Percentiles rank a stretch among this genome's conserved stretches.
These are phyloP conservation scores for Coprinopsis cinerea DNA, from an alignment of 768 basidiomycete species.

Conservation along the genomic window DNA sequence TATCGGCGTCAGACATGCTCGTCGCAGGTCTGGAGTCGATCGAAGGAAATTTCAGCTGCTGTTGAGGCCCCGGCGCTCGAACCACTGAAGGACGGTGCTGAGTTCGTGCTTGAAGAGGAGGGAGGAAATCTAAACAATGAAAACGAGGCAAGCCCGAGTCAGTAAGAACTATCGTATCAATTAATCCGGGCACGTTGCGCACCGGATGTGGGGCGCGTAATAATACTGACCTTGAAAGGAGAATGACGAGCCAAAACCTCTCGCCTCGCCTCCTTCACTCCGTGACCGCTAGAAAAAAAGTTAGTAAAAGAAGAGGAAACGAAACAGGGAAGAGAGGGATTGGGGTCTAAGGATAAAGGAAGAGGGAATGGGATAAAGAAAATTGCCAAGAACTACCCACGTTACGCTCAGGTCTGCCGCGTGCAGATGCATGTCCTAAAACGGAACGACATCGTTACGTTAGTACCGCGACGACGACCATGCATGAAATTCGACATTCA, in stretches of 20 bases:
- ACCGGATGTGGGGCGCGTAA: conserved; percentile 6
- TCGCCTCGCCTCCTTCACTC: conserved; percentile 17
- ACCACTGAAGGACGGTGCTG: background rate
- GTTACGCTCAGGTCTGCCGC: conserved; percentile 26
- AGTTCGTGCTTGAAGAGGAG: conserved; percentile 4
- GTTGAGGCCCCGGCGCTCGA: background rate
- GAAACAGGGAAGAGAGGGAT: conserved; percentile 18
- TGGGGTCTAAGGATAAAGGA: too few relatives aligned
- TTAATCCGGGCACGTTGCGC: conserved; percentile 6
- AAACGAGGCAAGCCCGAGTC: conserved; percentile 1
- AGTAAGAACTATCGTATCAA: background rate
- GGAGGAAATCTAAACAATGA: conserved; percentile 23
- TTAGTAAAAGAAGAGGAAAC: conserved; percentile 17
- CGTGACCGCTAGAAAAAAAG: conserved; percentile 21
- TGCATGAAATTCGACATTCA: conserved; percentile 6
- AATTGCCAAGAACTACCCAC: conserved; percentile 22
- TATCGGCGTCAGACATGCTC: conserved; percentile 10
- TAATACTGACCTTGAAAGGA: conserved; percentile 29
- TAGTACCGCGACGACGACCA: conserved; percentile 14
- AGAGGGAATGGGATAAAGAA: conserved; percentile 17
- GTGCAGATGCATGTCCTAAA: conserved; percentile 30
- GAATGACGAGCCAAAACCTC: conserved; percentile 32
- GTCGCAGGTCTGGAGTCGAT: conserved; percentile 2
- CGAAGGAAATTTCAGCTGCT: background rate
- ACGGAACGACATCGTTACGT: conserved; percentile 18